phyloP scores from a whole-genome alignment of 306 rosid species.

The Cicer chorassanicum region DNA sequence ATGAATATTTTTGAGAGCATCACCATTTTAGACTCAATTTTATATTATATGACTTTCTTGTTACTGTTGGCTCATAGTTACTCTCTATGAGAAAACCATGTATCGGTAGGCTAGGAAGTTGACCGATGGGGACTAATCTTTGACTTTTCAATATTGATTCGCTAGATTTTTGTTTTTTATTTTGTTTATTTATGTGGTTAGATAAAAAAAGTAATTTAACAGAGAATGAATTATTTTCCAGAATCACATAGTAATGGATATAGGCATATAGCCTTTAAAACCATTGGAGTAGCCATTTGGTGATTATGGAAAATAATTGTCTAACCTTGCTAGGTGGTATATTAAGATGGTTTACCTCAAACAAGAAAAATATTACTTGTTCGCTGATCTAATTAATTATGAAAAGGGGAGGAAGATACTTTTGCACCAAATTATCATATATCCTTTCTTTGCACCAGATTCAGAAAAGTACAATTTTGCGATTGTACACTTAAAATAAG shows the following conservation, averaged over 20 bases:
- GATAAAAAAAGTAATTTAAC: not conserved
- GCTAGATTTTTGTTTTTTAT: not conserved
- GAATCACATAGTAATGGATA: not conserved
- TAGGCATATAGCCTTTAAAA: not conserved
- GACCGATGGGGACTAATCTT: not conserved
- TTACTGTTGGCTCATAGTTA: conserved; percentile 5
- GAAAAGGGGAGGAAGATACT: too few relatives aligned
- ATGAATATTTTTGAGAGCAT: not conserved
- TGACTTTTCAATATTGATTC: not conserved
- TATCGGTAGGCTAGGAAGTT: not conserved
- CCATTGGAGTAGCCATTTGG: not conserved
- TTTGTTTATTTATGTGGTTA: not conserved
- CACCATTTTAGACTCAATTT: not conserved
- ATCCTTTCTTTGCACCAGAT: too few relatives aligned
- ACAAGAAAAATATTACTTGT: not conserved
- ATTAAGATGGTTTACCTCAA: not conserved
- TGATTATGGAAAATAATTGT: not conserved
- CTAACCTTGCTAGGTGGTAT: not conserved
- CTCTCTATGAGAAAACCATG: not conserved
- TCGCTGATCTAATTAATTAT: not conserved
- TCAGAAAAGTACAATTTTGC: too few relatives aligned
- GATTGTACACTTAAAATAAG: too few relatives aligned
- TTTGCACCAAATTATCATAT: too few relatives aligned
- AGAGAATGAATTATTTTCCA: not conserved
- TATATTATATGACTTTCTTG: not conserved